These are phyloP conservation scores for Bipolaris sorokiniana DNA, from an alignment of 2,329 filamentous ascomycete genomes.

Conservation along the genomic window DNA sequence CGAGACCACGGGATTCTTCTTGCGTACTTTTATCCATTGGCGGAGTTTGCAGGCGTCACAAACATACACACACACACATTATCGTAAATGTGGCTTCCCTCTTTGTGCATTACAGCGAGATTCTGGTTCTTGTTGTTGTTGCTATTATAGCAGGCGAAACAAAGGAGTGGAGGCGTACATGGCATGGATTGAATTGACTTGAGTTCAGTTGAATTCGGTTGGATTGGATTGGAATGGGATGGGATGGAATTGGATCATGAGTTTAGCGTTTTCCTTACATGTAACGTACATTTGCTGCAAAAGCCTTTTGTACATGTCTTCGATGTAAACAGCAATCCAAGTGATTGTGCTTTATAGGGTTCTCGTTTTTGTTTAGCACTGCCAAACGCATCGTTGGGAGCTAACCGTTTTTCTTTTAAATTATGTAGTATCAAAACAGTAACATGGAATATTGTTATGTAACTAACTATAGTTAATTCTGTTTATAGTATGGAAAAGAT, in stretches of 20 bases:
- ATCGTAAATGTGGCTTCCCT: background rate
- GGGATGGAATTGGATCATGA: background rate
- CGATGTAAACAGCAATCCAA: background rate
- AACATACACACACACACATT: background rate
- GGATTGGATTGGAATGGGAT: background rate
- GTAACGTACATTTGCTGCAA: background rate
- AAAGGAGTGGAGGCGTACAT: constrained; percentile 4
- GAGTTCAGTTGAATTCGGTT: background rate
- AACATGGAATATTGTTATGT: background rate
- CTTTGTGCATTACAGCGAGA: background rate
- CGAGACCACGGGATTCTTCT: constrained; percentile 3
- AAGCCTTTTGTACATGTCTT: background rate
- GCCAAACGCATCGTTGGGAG: too few relatives aligned
- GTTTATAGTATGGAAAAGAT: background rate
- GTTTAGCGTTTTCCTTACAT: background rate
- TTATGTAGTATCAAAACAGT: too few relatives aligned
- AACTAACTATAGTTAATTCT: too few relatives aligned
- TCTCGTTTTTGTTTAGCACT: background rate
- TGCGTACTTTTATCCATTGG: constrained; percentile 1
- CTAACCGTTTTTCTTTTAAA: too few relatives aligned
- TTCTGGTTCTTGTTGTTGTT: background rate
- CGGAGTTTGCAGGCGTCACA: constrained; percentile 6
- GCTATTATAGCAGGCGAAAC: background rate
- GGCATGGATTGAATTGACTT: background rate
- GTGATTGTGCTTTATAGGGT: background rate